These are phyloP conservation scores for Lathyrus aphaca DNA, from an alignment of 306 rosid genomes.

Conservation along the genomic window DNA sequence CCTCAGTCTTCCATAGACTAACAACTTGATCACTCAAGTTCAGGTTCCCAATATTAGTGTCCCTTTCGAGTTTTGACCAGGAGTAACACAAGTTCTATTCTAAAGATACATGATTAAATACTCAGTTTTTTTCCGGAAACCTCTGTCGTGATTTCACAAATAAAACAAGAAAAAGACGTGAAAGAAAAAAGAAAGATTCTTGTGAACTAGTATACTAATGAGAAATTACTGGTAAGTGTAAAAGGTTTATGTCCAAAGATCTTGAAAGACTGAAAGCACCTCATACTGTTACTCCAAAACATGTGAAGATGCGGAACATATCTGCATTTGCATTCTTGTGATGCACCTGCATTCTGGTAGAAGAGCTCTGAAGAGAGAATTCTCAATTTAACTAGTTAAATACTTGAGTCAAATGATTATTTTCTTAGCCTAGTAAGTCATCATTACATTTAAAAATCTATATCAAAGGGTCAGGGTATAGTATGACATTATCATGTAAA, in stretches of 20 bases:
- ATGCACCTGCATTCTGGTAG: constrained; percentile 55
- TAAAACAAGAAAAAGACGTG: constrained; percentile 7
- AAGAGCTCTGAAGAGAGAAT: constrained; percentile 50
- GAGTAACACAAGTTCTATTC: constrained; percentile 7
- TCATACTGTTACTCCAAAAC: constrained; percentile 53
- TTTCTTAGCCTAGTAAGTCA: constrained; percentile 37
- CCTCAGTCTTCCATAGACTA: constrained; percentile 6
- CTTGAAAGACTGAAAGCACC: constrained; percentile 59
- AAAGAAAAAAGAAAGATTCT: constrained; percentile 23
- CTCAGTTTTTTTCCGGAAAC: not conserved
- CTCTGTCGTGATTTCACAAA: constrained; percentile 6
- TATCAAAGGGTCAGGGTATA: constrained; percentile 30
- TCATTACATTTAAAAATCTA: constrained; percentile 36
- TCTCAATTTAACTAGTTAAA: constrained; percentile 52
- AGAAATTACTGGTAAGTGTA: constrained; percentile 44
- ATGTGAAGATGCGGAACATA: constrained; percentile 45
- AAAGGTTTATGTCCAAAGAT: constrained; percentile 54
- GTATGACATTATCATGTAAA: constrained; percentile 31
- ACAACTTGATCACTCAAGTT: constrained; percentile 20
- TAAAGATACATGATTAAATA: constrained; percentile 13
- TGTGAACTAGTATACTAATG: constrained; percentile 36
- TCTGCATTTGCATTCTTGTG: constrained; percentile 53
- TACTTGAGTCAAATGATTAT: constrained; percentile 44
- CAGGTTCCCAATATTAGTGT: not conserved
- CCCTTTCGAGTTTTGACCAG: not conserved